Percentiles rank a stretch among this genome's conserved stretches.
Evolutionary conservation across 768 basidiomycete genomes (phyloP).

Genomic region (Pleurotus sapidus): DNA sequence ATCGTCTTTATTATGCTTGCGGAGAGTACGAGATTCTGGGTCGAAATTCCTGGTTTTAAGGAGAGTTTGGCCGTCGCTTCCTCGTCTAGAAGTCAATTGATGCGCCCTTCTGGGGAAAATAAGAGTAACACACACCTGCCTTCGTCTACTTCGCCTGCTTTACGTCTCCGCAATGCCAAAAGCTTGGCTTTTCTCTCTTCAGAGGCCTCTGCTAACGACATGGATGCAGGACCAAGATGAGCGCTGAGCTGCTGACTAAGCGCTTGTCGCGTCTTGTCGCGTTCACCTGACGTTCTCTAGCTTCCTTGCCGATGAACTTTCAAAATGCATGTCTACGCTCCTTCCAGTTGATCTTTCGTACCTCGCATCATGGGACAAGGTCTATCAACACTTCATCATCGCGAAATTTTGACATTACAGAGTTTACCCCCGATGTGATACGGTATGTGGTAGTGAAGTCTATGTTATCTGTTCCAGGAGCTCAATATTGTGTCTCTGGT

Average conservation of each 20-base stretch:
- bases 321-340: constrained; percentile 23
- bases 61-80: constrained; percentile 38
- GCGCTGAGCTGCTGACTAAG: too few relatives aligned
- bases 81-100: neutral
- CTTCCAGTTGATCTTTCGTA: constrained; percentile 19
- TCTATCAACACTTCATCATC: constrained; percentile 22
- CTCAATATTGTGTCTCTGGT: neutral
- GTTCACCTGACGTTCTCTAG: neutral
- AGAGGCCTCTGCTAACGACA: constrained; percentile 71
- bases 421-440: constrained; percentile 66
- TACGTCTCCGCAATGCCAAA: constrained; percentile 70
- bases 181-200: constrained; percentile 82
- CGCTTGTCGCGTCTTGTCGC: too few relatives aligned
- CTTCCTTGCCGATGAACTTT: constrained; percentile 22
- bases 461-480: neutral
- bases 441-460: constrained; percentile 39
- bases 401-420: constrained; percentile 50
- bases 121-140: constrained; percentile 41
- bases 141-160: constrained; percentile 50
- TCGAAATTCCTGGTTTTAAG: constrained; percentile 85
- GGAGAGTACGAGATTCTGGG: constrained; percentile 77
- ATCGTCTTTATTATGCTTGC: constrained; percentile 56
- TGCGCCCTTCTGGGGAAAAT: neutral
- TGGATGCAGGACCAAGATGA: constrained; percentile 19
- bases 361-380: constrained; percentile 27